These are phyloP conservation scores for Bathelium albidoporum DNA, from an alignment of 495 filamentous ascomycete genomes.

Conservation along the genomic window DNA sequence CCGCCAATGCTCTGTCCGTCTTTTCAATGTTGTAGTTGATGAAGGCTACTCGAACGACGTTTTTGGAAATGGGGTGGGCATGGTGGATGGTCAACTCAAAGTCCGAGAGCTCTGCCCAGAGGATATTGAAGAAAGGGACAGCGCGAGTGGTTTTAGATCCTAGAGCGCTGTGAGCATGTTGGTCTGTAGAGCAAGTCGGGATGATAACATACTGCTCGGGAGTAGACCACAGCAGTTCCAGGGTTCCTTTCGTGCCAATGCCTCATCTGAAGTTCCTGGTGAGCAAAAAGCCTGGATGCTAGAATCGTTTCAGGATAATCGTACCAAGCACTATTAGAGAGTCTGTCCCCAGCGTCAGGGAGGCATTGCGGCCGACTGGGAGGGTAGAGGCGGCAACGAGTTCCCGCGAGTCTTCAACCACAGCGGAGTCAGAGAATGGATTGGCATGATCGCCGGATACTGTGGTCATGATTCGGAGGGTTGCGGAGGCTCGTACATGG, in stretches of 20 bases:
- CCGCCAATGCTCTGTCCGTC: conserved; percentile 32
- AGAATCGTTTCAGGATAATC: conserved; percentile 2
- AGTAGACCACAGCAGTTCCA: conserved; percentile 39
- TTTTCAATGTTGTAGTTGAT: conserved; percentile 52
- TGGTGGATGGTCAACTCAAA: conserved; percentile 65
- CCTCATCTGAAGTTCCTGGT: conserved; percentile 36
- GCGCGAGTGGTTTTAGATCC: conserved; percentile 30
- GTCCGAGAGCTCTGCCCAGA: conserved; percentile 61
- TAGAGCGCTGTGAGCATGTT: conserved; percentile 1
- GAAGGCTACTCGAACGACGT: conserved; percentile 45
- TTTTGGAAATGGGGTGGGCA: conserved; percentile 45
- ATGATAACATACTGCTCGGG: conserved; percentile 29
- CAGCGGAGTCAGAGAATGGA: neutral
- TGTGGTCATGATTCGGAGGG: conserved; percentile 1
- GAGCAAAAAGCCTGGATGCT: conserved; percentile 9
- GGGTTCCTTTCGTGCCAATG: conserved; percentile 26
- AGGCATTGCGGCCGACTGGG: conserved; percentile 47
- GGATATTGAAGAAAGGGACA: conserved; percentile 73
- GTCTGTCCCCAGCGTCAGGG: conserved; percentile 53
- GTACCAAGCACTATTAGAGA: conserved; percentile 55
- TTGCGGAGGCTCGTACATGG: neutral
- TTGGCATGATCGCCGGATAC: neutral
- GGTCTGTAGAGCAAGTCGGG: neutral
- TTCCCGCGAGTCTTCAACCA: neutral
- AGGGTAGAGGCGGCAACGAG: conserved; percentile 19